phyloP scores from a whole-genome alignment of 257 asterid genomes.

The Gentiana dahurica region DNA sequence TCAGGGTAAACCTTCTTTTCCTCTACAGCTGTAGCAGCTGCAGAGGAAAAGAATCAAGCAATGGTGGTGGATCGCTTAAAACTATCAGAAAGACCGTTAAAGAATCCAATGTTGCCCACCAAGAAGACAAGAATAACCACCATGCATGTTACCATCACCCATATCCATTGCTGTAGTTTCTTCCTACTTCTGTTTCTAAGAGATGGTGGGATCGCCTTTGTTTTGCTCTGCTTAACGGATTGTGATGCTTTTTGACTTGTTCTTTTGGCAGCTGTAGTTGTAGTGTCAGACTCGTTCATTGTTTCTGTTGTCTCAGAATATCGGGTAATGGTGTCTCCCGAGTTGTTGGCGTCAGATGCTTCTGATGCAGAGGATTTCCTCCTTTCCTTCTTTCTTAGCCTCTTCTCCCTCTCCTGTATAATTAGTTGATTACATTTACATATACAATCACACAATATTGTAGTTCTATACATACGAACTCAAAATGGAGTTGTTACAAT shows the following conservation, averaged over 20 bases:
- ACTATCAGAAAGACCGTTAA: constrained; percentile 39
- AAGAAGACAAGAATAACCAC: constrained; percentile 46
- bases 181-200: constrained; percentile 70
- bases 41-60: too few species aligned
- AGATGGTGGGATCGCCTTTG: constrained; percentile 65
- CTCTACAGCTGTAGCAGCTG: too few species aligned
- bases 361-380: constrained; percentile 44
- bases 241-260: constrained; percentile 32
- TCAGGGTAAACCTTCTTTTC: too few species aligned
- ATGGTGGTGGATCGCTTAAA: constrained; percentile 16
- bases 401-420: constrained; percentile 85
- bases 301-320: constrained; percentile 32
- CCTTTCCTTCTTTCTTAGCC: constrained; percentile 75
- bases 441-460: neutral
- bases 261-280: constrained; percentile 29
- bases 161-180: constrained; percentile 76
- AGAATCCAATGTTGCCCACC: constrained; percentile 72
- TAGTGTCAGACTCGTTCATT: constrained; percentile 32
- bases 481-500: neutral
- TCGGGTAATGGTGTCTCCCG: constrained; percentile 28
- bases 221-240: constrained; percentile 45
- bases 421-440: constrained; percentile 3
- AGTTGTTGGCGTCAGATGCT: constrained; percentile 21
- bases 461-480: neutral
- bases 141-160: constrained; percentile 41